Conservation (phyloP, 2,329 filamentous ascomycete species). For the Colletotrichum cordylinicola region DNA sequence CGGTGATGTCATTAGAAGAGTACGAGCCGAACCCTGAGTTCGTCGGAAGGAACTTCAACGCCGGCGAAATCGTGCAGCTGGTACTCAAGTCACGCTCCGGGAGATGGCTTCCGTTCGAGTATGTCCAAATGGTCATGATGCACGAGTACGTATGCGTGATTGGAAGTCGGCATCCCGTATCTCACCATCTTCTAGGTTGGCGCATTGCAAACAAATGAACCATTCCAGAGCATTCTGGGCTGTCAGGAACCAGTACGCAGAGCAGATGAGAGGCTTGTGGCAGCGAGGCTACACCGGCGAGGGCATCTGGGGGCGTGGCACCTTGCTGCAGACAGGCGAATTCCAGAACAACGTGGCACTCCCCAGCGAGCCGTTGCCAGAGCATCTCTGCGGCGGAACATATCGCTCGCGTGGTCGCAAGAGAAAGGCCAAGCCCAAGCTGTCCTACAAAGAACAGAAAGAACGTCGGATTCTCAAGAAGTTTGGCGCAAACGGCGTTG, state of each 20-base stretch:
- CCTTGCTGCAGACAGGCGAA: conserved; percentile 64
- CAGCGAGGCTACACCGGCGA: conserved; percentile 75
- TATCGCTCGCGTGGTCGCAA: conserved; percentile 64
- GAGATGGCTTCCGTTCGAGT: conserved; percentile 80
- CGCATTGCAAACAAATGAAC: conserved; percentile 92
- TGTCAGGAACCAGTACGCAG: conserved; percentile 75
- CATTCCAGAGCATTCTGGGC: conserved; percentile 83
- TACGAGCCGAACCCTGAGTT: conserved; percentile 84
- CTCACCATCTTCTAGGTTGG: conserved; percentile 56
- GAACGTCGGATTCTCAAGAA: conserved; percentile 76
- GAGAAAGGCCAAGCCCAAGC: conserved; percentile 59
- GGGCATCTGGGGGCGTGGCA: conserved; percentile 81
- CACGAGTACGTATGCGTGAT: conserved; percentile 62
- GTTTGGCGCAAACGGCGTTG: conserved; percentile 74
- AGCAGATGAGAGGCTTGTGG: conserved; percentile 76
- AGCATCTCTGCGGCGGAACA: conserved; percentile 83
- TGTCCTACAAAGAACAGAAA: conserved; percentile 75
- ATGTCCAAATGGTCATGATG: conserved; percentile 96
- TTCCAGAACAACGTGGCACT: conserved; percentile 60
- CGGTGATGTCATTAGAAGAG: conserved; percentile 77
- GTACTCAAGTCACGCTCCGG: conserved; percentile 73
- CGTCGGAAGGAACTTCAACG: conserved; percentile 89
- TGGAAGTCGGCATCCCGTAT: not conserved
- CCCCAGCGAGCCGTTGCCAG: conserved; percentile 63
- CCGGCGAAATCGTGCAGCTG: conserved; percentile 84